These are phyloP conservation scores for Trichoderma erinaceum DNA, from an alignment of 495 filamentous ascomycete genomes.

Conservation along the genomic window DNA sequence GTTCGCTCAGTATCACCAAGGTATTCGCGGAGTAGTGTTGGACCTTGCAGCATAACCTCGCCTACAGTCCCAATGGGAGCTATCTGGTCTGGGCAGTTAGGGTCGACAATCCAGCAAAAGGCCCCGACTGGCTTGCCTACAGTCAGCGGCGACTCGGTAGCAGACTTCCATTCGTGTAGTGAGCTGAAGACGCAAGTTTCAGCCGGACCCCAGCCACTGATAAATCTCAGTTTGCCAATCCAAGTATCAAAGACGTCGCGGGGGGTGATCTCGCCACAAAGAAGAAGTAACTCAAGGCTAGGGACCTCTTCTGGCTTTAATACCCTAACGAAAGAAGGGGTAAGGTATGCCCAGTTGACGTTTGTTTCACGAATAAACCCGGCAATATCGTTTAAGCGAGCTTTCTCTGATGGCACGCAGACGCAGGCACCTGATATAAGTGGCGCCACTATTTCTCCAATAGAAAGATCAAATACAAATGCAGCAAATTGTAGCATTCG, in stretches of 20 bases:
- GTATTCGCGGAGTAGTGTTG: conserved; percentile 37
- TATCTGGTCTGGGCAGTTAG: conserved; percentile 35
- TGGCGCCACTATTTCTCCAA: conserved; percentile 41
- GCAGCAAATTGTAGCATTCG: conserved; percentile 49
- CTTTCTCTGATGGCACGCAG: conserved; percentile 39
- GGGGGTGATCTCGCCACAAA: conserved; percentile 30
- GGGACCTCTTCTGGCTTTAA: conserved; percentile 37
- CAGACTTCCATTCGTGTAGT: conserved; percentile 10
- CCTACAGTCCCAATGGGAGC: conserved; percentile 48
- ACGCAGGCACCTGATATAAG: conserved; percentile 42
- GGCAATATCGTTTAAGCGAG: conserved; percentile 17
- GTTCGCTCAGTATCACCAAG: conserved; percentile 37
- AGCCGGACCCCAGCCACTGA: conserved; percentile 33
- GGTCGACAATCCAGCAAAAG: conserved; percentile 44
- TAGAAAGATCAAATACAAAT: conserved; percentile 44
- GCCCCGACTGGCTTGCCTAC: conserved; percentile 29
- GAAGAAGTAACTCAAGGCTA: conserved; percentile 29
- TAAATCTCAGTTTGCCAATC: conserved; percentile 20
- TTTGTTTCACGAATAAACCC: conserved; percentile 17
- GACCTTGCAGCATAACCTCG: conserved; percentile 47
- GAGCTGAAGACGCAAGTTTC: conserved; percentile 29
- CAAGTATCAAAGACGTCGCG: conserved; percentile 21
- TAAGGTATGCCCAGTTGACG: conserved; percentile 20
- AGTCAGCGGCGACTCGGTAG: conserved; percentile 18
- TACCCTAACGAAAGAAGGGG: conserved; percentile 41